Conservation (phyloP, 257 asterid species). For the Solanum habrochaites region DNA sequence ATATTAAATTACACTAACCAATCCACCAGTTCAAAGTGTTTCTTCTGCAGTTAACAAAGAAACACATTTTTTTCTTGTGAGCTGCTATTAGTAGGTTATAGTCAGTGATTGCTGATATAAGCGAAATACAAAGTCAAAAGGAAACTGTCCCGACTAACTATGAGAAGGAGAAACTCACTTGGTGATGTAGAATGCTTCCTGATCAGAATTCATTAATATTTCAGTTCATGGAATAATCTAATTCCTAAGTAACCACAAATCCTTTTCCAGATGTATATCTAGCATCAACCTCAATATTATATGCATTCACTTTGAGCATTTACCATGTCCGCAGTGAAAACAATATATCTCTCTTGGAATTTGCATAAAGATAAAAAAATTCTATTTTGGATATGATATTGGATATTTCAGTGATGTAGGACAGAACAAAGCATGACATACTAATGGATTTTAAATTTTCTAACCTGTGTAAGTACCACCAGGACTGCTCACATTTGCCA, state of each 20-base stretch:
- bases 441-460: background rate
- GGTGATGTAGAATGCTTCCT: background rate
- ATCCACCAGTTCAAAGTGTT: background rate
- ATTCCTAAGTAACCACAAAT: background rate
- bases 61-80: background rate
- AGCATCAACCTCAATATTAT: background rate
- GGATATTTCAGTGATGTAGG: background rate
- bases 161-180: background rate
- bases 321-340: background rate
- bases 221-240: background rate
- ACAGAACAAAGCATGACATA: background rate
- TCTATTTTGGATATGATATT: background rate
- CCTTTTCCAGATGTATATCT: background rate
- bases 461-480: conserved; percentile 87
- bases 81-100: background rate
- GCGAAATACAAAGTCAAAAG: background rate
- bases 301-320: background rate
- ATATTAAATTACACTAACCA: background rate
- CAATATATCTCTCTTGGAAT: background rate
- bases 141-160: background rate
- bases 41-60: background rate
- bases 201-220: background rate
- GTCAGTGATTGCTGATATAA: background rate
- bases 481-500: conserved; percentile 54
- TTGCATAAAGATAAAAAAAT: background rate